Conservation (phyloP, 768 basidiomycete genomes). For the Leccinellum luteum region DNA sequence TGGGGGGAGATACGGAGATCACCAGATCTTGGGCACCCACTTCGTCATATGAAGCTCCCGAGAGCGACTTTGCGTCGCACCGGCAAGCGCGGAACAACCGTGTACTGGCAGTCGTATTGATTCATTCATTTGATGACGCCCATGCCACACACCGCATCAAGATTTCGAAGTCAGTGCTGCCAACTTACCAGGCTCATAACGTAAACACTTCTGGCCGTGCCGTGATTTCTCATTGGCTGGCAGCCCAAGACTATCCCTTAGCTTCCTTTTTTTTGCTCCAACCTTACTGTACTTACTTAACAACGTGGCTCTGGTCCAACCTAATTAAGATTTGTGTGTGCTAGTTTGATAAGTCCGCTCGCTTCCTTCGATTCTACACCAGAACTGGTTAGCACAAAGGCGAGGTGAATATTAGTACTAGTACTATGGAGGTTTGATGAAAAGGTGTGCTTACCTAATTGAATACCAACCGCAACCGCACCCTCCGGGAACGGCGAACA, state of each 20-base stretch:
- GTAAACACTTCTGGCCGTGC: background rate
- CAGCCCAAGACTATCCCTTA: background rate
- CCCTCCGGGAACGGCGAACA: conserved; percentile 9
- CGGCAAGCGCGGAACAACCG: conserved; percentile 23
- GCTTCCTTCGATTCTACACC: too few species aligned
- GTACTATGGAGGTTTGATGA: too few species aligned
- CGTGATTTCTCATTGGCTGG: background rate
- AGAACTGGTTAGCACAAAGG: too few species aligned
- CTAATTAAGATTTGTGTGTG: too few species aligned
- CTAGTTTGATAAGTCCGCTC: too few species aligned
- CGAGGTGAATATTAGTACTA: too few species aligned
- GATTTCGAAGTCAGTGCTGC: conserved; percentile 19
- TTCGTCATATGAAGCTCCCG: conserved; percentile 5
- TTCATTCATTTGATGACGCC: conserved; percentile 18
- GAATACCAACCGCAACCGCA: conserved; percentile 5
- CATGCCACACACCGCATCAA: conserved; percentile 11
- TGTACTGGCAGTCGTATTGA: conserved; percentile 19
- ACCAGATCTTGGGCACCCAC: conserved; percentile 14
- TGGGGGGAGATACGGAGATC: conserved; percentile 11
- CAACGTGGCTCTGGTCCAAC: too few species aligned
- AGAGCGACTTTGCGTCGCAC: conserved; percentile 16
- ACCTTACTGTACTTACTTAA: too few species aligned
- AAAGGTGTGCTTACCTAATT: conserved; percentile 26
- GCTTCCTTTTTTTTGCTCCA: too few species aligned
- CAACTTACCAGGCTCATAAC: background rate